Percentiles rank a stretch among this genome's conserved stretches.
Evolutionary conservation across 495 filamentous ascomycete species (phyloP).

Genomic region (Penicillium cinerascens): DNA sequence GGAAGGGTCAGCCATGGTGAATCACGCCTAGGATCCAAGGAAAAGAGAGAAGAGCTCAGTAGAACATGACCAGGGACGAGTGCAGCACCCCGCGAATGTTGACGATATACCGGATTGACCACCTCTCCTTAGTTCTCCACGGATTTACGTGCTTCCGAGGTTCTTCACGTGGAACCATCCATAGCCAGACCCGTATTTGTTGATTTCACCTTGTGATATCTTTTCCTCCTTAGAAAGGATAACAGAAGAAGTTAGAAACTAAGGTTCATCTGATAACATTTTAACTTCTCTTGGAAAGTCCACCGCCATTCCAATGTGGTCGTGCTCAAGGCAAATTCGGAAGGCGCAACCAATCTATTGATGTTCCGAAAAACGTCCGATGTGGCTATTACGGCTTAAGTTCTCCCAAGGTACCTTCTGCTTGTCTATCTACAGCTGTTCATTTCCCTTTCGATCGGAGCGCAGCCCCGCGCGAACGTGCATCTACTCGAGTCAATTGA

Average conservation of each 20-base stretch:
- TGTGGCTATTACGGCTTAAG: background rate
- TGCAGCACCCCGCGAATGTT: slow-evolving; percentile 20
- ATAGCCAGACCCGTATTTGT: background rate
- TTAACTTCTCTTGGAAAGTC: too few relatives aligned
- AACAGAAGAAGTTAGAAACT: background rate
- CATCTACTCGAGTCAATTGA: slow-evolving; percentile 13
- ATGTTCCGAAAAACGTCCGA: too few relatives aligned
- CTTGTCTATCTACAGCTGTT: background rate
- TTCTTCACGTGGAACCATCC: slow-evolving; percentile 14
- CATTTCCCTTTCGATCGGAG: background rate
- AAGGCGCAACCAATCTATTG: too few relatives aligned
- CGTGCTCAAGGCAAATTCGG: too few relatives aligned
- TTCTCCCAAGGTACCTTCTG: background rate
- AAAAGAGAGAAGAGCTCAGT: slow-evolving; percentile 4
- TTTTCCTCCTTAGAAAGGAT: background rate
- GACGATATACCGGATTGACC: slow-evolving; percentile 36
- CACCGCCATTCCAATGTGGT: too few relatives aligned
- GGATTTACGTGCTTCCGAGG: slow-evolving; percentile 38
- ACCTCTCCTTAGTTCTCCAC: slow-evolving; percentile 27
- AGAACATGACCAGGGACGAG: slow-evolving; percentile 13
- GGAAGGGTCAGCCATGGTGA: slow-evolving; percentile 67
- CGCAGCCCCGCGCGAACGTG: background rate
- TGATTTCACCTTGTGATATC: background rate
- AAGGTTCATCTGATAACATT: background rate
- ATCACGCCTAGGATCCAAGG: slow-evolving; percentile 19